Evolutionary conservation across 768 basidiomycete species (phyloP).

Genomic region (Pilatotrama ljubarskyi): DNA sequence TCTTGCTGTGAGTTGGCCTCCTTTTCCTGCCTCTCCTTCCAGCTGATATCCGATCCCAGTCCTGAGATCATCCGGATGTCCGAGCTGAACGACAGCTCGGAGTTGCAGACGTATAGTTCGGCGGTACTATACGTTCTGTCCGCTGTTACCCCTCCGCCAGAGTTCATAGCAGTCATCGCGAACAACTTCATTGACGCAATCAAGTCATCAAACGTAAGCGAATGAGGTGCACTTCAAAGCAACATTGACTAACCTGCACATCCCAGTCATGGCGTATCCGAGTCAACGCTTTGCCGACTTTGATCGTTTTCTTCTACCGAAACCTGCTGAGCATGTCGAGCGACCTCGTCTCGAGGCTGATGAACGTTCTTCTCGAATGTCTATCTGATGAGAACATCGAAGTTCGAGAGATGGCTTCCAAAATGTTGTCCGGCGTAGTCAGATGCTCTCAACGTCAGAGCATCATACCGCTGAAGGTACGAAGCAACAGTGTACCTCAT

Average conservation of each 20-base stretch:
- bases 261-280: slow-evolving; percentile 87
- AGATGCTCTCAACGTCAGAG: slow-evolving; percentile 88
- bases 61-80: slow-evolving; percentile 89
- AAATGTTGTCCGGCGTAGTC: slow-evolving; percentile 82
- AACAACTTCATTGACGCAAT: slow-evolving; percentile 67
- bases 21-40: slow-evolving; percentile 1
- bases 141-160: slow-evolving; percentile 70
- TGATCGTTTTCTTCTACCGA: slow-evolving; percentile 90
- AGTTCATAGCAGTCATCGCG: slow-evolving; percentile 62
- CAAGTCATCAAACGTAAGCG: slow-evolving; percentile 71
- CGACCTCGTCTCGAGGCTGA: slow-evolving; percentile 63
- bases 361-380: slow-evolving; percentile 84
- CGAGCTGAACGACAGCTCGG: slow-evolving; percentile 83
- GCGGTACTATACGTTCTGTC: slow-evolving; percentile 82
- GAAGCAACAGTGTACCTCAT: slow-evolving; percentile 7
- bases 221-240: slow-evolving; percentile 9
- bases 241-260: slow-evolving; percentile 2
- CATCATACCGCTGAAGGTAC: slow-evolving; percentile 81
- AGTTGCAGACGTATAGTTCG: slow-evolving; percentile 78
- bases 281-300: slow-evolving; percentile 80
- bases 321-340: slow-evolving; percentile 79
- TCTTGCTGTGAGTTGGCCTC: slow-evolving; percentile 60
- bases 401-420: slow-evolving; percentile 89
- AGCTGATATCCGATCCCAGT: slow-evolving; percentile 41
- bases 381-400: slow-evolving; percentile 89